A percentile compares a stretch with the other conserved stretches of the same genome.
phyloP scores from a whole-genome alignment of 75 land plant genomes.

The Sequoia sempervirens region DNA sequence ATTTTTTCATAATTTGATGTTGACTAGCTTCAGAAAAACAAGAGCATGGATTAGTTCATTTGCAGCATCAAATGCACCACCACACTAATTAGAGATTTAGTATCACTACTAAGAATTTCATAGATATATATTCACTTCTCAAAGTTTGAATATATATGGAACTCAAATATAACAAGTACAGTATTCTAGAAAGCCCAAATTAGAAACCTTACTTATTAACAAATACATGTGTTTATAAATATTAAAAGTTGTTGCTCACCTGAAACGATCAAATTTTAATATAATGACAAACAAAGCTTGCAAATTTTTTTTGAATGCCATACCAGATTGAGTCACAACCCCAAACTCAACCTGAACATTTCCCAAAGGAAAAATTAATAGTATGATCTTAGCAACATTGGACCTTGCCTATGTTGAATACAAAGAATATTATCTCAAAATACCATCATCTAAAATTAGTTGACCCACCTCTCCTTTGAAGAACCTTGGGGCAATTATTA shows the following conservation, averaged over 20 bases:
- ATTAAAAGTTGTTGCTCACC: constrained; percentile 13
- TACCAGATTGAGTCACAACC: constrained; percentile 44
- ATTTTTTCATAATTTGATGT: not conserved
- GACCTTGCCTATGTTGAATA: not conserved
- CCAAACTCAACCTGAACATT: constrained; percentile 44
- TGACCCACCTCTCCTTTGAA: constrained; percentile 39
- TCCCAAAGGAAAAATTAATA: constrained; percentile 2
- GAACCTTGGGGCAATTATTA: constrained; percentile 49
- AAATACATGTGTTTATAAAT: not conserved
- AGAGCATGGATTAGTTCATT: not conserved
- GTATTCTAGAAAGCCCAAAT: not conserved
- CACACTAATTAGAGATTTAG: not conserved
- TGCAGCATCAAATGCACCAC: not conserved
- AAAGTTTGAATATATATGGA: not conserved
- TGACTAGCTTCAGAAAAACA: not conserved
- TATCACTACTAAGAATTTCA: not conserved
- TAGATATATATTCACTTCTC: not conserved
- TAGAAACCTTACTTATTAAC: not conserved
- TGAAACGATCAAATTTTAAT: constrained; percentile 44
- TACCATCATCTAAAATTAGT: not conserved
- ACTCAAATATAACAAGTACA: not conserved
- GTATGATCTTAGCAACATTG: not conserved
- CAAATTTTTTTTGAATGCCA: constrained; percentile 36
- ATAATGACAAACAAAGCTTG: constrained; percentile 41
- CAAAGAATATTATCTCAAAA: not conserved